Base-by-base conservation (phyloP, 2,329 filamentous ascomycete genomes). In the Emergomyces pasteurianus region DNA sequence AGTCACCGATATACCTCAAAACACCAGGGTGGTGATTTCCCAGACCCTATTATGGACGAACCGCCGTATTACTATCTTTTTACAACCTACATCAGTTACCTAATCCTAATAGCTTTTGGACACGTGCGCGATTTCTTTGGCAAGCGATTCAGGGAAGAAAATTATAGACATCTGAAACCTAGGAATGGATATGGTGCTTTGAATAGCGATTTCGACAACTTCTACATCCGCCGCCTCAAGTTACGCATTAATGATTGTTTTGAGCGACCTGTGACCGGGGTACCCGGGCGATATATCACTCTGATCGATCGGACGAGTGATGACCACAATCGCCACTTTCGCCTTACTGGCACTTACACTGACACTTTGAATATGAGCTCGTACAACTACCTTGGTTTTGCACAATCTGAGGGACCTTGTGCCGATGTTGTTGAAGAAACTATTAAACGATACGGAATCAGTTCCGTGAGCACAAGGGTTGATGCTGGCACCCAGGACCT, bases 311-410 rank as follows among this genome's bases (percentile, higher is more conserved):
- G 94, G 70, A 87, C 85, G 68, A 95, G 92, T 2, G 83, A 92
- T 71, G 90, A 99, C 72, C 91, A 90, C 80, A 99, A 99, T 77
- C 83, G 87, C 70, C 87, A 88, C 62, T 99, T 96, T 79, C 84
- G 89, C 72, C 86, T 91, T 74, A 92, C 89, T 1, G 94, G 94
- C 61, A 95, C 90, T 55, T 87, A 85, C 62, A 97, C 92, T 1
- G 90, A 99, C 75, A 97, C 94, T 0, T 80, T 99, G 69, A 99
- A 99, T 77, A 88, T 99, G 87, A 96, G 92, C 79, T 99, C 94
- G 1, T 99, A 99, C 82, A 99, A 99, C 77, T 99, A 99, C 73
- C 88, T 99, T 28, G 94, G 94, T 50, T 99, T 99, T 70, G 94
- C 94, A 58, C 94, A 99, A 74, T 96, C 94, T 0, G 92, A 97